Evolutionary conservation across 1,284 basidiomycete genomes (phyloP).

Genomic region (Trametes hirsuta): DNA sequence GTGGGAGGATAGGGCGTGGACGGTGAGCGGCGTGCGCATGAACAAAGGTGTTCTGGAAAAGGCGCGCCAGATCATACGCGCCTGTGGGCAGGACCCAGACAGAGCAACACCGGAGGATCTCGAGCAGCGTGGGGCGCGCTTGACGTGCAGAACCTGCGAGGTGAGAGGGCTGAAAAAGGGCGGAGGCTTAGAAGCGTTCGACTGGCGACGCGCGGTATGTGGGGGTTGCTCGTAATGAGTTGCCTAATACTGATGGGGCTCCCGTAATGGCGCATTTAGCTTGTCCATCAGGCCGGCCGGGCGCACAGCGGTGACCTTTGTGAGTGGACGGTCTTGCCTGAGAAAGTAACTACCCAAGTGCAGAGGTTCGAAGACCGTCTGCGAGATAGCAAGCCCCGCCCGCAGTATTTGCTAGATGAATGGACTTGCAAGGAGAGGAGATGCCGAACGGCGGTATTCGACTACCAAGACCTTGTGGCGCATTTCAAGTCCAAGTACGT

Average conservation of each 20-base stretch:
- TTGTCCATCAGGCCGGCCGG: not conserved
- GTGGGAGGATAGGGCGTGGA: not conserved
- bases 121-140: not conserved
- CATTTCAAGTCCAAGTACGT: not conserved
- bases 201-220: slow-evolving; percentile 8
- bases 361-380: not conserved
- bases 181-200: not conserved
- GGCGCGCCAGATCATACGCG: not conserved
- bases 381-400: not conserved
- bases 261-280: not conserved
- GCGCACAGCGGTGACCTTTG: not conserved
- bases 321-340: not conserved
- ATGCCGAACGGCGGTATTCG: not conserved
- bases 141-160: slow-evolving; percentile 6
- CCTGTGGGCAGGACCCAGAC: not conserved
- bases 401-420: not conserved
- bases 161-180: not conserved
- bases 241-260: not conserved
- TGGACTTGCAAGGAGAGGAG: not conserved
- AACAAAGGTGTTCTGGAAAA: not conserved
- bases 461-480: not conserved
- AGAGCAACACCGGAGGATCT: not conserved
- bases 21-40: not conserved
- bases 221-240: not conserved
- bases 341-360: not conserved